Base-by-base conservation (phyloP, 179 eudicot species). In the Nepenthes alata region DNA sequence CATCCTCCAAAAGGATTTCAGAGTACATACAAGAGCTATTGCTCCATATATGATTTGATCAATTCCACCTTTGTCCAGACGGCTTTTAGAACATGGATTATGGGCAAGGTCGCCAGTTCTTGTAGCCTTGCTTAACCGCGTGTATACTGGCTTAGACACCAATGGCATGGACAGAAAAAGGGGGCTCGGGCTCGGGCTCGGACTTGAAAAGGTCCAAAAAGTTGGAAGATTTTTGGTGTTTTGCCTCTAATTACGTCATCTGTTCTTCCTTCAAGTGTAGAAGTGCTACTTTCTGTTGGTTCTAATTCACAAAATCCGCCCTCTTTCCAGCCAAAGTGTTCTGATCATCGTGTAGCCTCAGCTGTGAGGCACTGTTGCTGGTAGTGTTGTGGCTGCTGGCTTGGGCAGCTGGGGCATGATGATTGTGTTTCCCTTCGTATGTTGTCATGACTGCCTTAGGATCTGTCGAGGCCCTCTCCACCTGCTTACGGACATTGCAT, bases 401-500 rank as follows among this genome's bases (percentile, higher is more conserved):
- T 63, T 81, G 80, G 50, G 76, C 81, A 10, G 78, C 78, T 9
- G 98, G 98, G 52, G 83, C 70, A 53, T 86, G 90, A 37, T 93
- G 98, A 68, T 80, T 80, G 66, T 93, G 98, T 65, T 84, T 89
- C 7, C 98, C 98, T 74, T 93, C 98, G 37, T 93, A 93, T 55
- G 98, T 86, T 5, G 98, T 89, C 51, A 89, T 73, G 11, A 93
- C 98, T 55, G 87, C 86, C 78, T 85, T 86, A 16, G 87, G 81
- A 66, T 93, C 98, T 3, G 91, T 37, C 59, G 95, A 76, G 69
- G 91, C 80, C 38, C 98, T 86, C 79, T 91, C 98, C 2, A 91
- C 88, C 55, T 91, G 96, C 81, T 91, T 91, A 50, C 98, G 91
- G 35, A 91, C 98, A 64, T 81, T 84, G 81, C 98, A 91, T 57